Evolutionary conservation across 129 eudicot genomes (phyloP), one percentile per base, ranked within the genome.

Genomic region (Flaveria ramosissima): DNA sequence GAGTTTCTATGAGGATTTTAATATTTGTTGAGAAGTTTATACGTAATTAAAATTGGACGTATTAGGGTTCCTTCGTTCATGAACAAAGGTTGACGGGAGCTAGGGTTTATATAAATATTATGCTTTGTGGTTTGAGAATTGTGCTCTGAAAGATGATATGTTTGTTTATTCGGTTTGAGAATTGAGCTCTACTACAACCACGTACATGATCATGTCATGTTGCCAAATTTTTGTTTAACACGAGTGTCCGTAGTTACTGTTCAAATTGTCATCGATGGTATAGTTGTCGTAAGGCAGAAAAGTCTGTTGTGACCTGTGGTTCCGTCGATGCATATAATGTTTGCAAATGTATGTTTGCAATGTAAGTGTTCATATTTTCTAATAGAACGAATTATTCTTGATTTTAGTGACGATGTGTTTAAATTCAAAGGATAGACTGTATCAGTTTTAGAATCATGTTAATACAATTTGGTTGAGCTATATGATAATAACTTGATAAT

Each of bases 71-170:
- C 1, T 5, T 5, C 41, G 70, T 11, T 43, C 27, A 21, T 42
- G 57, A 74, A 56, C 63, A 64, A 36, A 6, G 41, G 41, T 6
- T 6, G 41, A 32, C 41, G 7, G 7, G 45, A 71, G 46, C 72
- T 71, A 50, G 73, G 63, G 78, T 72, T 79, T 79, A 59, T 59
- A 59, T n/a, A 59, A n/a, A n/a, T n/a, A 53, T 53, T 53, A 5
- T 36, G 41, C 41, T 36, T 4, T 59, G 36, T 59, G 8, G 23
- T 59, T 23, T 59, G 30, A 9, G 16, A 23, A 59, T 12, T 24
- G 36, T 30, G 26, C 26, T 24, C 26, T 59, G 36, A n/a, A n/a
- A 60, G 36, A 12, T 60, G 67, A 23, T 30, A 0, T 30, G 36
- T 24, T 51, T 51, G 59, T 21, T 52, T 4, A 52, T 52, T 16